Conservation (phyloP, 2,329 filamentous ascomycete species). For the Lasiodiplodia gonubiensis region DNA sequence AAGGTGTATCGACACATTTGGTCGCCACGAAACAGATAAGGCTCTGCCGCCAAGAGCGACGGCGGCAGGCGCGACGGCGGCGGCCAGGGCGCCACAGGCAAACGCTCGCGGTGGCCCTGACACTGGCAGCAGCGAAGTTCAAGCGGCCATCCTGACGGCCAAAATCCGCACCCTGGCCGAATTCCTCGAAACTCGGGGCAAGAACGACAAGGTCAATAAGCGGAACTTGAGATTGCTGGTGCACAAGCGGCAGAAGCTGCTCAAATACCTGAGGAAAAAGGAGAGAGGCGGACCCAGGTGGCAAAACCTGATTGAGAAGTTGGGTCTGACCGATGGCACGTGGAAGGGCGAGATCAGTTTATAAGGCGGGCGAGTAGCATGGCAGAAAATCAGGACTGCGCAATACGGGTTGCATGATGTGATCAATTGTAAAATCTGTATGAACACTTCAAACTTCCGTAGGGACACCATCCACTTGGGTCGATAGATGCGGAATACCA, state of each 20-base stretch:
- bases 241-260: conserved; percentile 85
- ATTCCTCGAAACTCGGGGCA: conserved; percentile 71
- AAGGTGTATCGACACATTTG: conserved; percentile 85
- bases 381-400: not conserved
- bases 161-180: conserved; percentile 86
- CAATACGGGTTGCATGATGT: not conserved
- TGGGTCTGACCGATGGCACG: conserved; percentile 85
- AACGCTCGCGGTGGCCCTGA: conserved; percentile 79
- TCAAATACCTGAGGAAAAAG: conserved; percentile 85
- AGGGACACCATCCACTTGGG: not conserved
- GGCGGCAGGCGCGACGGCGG: not conserved
- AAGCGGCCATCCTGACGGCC: conserved; percentile 90
- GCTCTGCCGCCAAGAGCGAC: conserved; percentile 65
- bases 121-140: conserved; percentile 95
- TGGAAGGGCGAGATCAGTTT: conserved; percentile 89
- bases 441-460: not conserved
- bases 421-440: conserved; percentile 10
- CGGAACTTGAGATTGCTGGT: conserved; percentile 83
- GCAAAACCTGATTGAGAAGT: conserved; percentile 80
- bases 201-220: conserved; percentile 94
- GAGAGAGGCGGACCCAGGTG: conserved; percentile 91
- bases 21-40: conserved; percentile 85
- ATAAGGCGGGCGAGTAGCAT: conserved; percentile 47
- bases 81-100: conserved; percentile 40
- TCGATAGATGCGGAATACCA: not conserved